Evolutionary conservation across 2,329 filamentous ascomycete species (phyloP), one percentile per base, ranked within the genome.

Genomic region (Xylariaceae sp.): DNA sequence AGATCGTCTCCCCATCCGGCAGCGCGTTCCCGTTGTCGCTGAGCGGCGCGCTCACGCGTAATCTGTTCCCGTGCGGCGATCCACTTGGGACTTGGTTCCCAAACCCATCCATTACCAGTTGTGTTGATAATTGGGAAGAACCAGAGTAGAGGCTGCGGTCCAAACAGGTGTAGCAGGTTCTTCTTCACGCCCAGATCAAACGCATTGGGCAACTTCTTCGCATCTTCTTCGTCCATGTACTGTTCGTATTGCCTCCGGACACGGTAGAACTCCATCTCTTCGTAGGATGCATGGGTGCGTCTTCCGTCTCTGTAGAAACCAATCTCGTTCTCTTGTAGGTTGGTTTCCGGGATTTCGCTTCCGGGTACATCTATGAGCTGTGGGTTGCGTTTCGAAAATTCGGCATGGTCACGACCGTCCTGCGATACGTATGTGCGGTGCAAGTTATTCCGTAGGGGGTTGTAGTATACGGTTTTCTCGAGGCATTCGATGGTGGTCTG

Each of bases 401-500:
- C 8, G 80, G 75, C 44, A 77, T 73, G 75, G 64, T 80, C 73
- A 56, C 78, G 77, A 68, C 77, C 81, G 71, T 82, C 77, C 62
- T 83, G 80, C 51, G 82, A 79, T 62, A 77, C 75, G 65, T 85
- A 82, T 57, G 87, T 82, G 63, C 83, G 78, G 70, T 89, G 86
- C 70, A 93, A 82, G 53, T 83, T 83, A 70, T 85, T 86, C 58
- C 88, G 83, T 61, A 96, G 73, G 0, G 91, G 90, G 8, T 89
- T 91, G 6, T 96, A 82, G 74, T 99, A 99, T 57, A 94, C 84
- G 1, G 93, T 97, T 79, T 94, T 97, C 75, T 99, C 94, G 61
- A 99, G 78, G 68, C 89, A 96, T 73, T 99, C 94, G 60, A 99
- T 97, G 2, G 94, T 99, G 0, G 94, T 99, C 74, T 95, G 87